A percentile compares a stretch with the other conserved stretches of the same genome.
phyloP scores from a whole-genome alignment of 2,329 filamentous ascomycete genomes.

The Scleromitrula shiraiana region DNA sequence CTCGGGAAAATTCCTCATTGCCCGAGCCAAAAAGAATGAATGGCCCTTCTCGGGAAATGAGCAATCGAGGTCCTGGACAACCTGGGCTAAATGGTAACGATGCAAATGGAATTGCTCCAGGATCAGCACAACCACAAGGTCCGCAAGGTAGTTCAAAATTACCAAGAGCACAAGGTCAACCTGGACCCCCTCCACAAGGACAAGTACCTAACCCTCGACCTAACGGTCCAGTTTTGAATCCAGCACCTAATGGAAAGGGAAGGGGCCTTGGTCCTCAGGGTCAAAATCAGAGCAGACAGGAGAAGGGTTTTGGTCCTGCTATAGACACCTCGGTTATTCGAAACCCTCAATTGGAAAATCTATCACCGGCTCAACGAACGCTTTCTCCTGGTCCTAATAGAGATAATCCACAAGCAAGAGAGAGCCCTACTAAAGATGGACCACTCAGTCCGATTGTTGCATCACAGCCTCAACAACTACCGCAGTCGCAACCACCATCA shows the following conservation, averaged over 20 bases:
- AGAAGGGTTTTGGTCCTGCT: constrained; percentile 24
- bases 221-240: constrained; percentile 16
- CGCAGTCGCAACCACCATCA: not conserved
- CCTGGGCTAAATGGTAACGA: constrained; percentile 33
- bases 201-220: constrained; percentile 48
- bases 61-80: constrained; percentile 29
- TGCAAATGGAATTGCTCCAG: constrained; percentile 28
- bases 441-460: constrained; percentile 50
- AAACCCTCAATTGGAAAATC: constrained; percentile 37
- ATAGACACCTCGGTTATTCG: constrained; percentile 29
- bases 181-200: constrained; percentile 56
- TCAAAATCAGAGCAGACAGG: constrained; percentile 18
- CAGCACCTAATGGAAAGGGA: constrained; percentile 11
- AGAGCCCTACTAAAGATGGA: constrained; percentile 49
- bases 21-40: constrained; percentile 41
- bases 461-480: not conserved
- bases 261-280: not conserved
- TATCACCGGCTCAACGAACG: constrained; percentile 35
- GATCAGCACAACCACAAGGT: constrained; percentile 29
- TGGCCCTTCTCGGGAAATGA: constrained; percentile 35
- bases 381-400: constrained; percentile 26
- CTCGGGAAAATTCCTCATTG: constrained; percentile 23
- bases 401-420: constrained; percentile 37
- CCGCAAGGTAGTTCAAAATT: constrained; percentile 44
- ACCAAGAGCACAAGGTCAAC: constrained; percentile 51